Conservation (phyloP, 306 rosid genomes). For the Elaeagnus macrophylla region DNA sequence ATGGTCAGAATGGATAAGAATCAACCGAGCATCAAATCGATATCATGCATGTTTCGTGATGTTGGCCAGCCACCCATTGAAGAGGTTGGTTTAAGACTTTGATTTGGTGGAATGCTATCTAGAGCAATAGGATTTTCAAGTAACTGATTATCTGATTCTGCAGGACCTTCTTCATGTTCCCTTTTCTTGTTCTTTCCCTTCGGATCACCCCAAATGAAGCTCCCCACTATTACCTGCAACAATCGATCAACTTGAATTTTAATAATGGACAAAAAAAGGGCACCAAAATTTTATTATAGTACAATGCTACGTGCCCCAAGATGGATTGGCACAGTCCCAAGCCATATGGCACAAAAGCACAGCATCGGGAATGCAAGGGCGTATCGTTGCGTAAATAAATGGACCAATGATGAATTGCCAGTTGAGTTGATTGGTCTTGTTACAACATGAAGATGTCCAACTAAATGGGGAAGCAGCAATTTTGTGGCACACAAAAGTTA, state of each 20-base stretch:
- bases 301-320: too few relatives aligned
- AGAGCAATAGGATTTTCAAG: slow-evolving; percentile 41
- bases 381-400: too few relatives aligned
- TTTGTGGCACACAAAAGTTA: too few relatives aligned
- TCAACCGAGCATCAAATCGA: slow-evolving; percentile 93
- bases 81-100: slow-evolving; percentile 47
- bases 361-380: too few relatives aligned
- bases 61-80: slow-evolving; percentile 61
- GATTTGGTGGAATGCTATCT: slow-evolving; percentile 36
- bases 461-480: too few relatives aligned
- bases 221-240: slow-evolving; percentile 80
- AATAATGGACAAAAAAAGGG: too few relatives aligned
- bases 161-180: slow-evolving; percentile 37
- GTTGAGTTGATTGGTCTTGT: too few relatives aligned
- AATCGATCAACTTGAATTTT: slow-evolving; percentile 9
- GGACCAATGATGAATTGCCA: too few relatives aligned
- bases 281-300: too few relatives aligned
- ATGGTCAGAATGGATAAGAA: slow-evolving; percentile 13
- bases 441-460: too few relatives aligned
- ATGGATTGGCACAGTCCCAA: too few relatives aligned
- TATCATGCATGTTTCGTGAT: slow-evolving; percentile 57
- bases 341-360: too few relatives aligned
- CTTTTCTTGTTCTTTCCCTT: slow-evolving; percentile 61
- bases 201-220: slow-evolving; percentile 78
- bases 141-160: slow-evolving; percentile 47